phyloP scores from a whole-genome alignment of 2,329 filamentous ascomycete species.

The Colletotrichum musae region DNA sequence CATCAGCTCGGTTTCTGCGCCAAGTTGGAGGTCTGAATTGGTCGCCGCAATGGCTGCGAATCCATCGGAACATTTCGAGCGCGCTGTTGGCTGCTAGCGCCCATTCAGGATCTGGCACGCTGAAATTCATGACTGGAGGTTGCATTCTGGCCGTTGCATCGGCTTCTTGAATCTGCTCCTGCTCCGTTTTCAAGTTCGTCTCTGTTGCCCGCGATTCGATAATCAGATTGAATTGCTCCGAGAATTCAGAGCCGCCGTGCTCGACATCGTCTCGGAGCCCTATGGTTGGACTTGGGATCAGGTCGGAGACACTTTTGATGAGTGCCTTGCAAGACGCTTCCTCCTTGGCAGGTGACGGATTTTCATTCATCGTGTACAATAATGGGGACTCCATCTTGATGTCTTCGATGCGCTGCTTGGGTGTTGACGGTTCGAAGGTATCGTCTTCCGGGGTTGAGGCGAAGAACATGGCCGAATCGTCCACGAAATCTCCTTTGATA shows the following conservation, averaged over 20 bases:
- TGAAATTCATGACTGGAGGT: slow-evolving; percentile 49
- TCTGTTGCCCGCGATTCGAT: slow-evolving; percentile 40
- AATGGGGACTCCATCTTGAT: too few relatives aligned
- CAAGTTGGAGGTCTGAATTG: slow-evolving; percentile 21
- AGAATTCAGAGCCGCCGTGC: slow-evolving; percentile 37
- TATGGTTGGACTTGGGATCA: neutral
- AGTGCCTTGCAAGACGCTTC: neutral
- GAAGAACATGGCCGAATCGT: too few relatives aligned
- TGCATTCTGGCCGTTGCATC: slow-evolving; percentile 47
- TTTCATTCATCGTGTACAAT: too few relatives aligned
- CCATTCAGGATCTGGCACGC: slow-evolving; percentile 46
- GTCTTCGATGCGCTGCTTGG: too few relatives aligned
- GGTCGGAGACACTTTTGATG: neutral
- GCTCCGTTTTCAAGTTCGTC: slow-evolving; percentile 41
- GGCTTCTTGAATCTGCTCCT: slow-evolving; percentile 48
- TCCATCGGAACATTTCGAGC: slow-evolving; percentile 45
- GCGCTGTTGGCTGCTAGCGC: slow-evolving; percentile 33
- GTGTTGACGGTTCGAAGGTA: too few relatives aligned
- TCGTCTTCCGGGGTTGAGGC: neutral
- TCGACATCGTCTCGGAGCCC: neutral
- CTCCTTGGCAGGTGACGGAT: too few relatives aligned
- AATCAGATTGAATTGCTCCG: slow-evolving; percentile 45
- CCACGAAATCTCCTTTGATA: too few relatives aligned
- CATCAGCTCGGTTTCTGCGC: slow-evolving; percentile 39
- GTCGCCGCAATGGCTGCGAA: slow-evolving; percentile 18